Evolutionary conservation across 768 basidiomycete species (phyloP).

Genomic region (Hygrocybe coccinea): DNA sequence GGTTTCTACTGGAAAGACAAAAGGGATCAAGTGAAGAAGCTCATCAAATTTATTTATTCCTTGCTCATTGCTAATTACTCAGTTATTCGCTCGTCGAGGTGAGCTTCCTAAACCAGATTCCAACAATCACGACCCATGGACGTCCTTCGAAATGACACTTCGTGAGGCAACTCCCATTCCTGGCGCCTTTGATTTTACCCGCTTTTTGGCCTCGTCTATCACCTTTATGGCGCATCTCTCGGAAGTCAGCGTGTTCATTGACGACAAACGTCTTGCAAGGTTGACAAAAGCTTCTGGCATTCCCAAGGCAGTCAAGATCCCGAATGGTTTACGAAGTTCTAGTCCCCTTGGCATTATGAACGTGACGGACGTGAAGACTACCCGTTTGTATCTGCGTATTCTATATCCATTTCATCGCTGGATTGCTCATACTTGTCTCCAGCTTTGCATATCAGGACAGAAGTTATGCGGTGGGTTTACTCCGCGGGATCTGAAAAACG

Average conservation of each 20-base stretch:
- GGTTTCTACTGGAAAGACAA: constrained; percentile 94
- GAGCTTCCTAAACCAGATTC: constrained; percentile 42
- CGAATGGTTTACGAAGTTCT: constrained; percentile 49
- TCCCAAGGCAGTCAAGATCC: constrained; percentile 47
- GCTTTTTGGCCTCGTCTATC: constrained; percentile 86
- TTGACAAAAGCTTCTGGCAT: constrained; percentile 59
- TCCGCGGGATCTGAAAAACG: constrained; percentile 59
- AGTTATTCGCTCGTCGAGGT: constrained; percentile 84
- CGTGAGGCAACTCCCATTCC: constrained; percentile 79
- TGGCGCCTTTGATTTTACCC: constrained; percentile 77
- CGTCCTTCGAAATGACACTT: constrained; percentile 84
- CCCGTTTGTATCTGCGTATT: constrained; percentile 40
- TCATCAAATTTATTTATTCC: not conserved
- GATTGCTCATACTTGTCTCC: constrained; percentile 5
- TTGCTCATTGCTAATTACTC: constrained; percentile 8
- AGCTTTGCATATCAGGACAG: constrained; percentile 76
- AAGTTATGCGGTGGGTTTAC: constrained; percentile 79
- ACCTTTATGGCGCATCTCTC: constrained; percentile 85
- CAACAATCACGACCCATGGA: constrained; percentile 51
- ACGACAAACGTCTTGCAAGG: constrained; percentile 66
- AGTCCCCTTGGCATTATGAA: constrained; percentile 65
- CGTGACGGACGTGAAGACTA: constrained; percentile 57
- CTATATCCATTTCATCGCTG: not conserved
- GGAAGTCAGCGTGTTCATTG: constrained; percentile 76
- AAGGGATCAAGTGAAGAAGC: constrained; percentile 65